A percentile compares a stretch with the other conserved stretches of the same genome.
phyloP scores from a whole-genome alignment of 139 green algal species.

The Chlamydomonas schloesseri region DNA sequence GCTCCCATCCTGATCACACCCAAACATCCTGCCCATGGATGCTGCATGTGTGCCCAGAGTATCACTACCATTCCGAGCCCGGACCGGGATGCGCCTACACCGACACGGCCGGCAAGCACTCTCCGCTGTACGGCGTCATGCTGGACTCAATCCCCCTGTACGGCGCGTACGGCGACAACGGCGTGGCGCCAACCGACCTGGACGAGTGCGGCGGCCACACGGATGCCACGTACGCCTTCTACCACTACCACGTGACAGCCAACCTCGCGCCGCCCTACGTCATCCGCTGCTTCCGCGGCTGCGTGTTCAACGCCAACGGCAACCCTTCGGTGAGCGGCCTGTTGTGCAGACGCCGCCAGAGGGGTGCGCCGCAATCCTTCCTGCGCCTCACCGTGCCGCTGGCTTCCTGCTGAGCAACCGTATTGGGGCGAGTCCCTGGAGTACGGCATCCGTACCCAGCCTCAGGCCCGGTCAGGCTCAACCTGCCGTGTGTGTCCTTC shows the following conservation, averaged over 20 bases:
- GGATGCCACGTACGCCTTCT: conserved; percentile 1
- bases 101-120: conserved; percentile 11
- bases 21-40: no score
- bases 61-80: conserved; percentile 25
- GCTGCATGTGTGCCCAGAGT: background rate
- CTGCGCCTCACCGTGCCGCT: no score
- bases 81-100: background rate
- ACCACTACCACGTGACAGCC: conserved; percentile 10
- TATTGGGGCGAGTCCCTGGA: no score
- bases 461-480: no score
- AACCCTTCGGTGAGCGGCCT: no score
- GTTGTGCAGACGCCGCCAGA: no score
- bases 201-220: conserved; percentile 33
- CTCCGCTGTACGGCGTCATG: conserved; percentile 24
- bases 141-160: conserved; percentile 14
- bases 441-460: no score
- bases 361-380: no score
- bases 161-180: conserved; percentile 3
- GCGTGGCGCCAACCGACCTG: conserved; percentile 5
- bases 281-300: background rate
- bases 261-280: conserved; percentile 9
- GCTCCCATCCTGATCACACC: no score
- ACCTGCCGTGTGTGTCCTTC: no score
- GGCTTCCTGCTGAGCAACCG: no score
- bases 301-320: background rate